phyloP scores from a whole-genome alignment of 208 protist genomes.

The Acanthamoeba polyphaga region DNA sequence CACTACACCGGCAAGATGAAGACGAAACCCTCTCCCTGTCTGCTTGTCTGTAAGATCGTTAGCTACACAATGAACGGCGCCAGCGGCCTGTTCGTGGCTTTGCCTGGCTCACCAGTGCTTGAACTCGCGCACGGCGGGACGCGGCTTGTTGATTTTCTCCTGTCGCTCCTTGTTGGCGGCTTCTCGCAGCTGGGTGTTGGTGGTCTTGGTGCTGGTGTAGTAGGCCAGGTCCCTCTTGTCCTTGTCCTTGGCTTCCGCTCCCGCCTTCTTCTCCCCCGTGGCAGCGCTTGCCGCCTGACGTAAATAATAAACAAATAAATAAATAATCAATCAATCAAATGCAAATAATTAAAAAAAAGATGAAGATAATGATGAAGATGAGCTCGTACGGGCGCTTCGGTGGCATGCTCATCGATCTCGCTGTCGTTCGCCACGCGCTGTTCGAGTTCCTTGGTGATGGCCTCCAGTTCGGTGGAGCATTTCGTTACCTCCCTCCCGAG shows the following conservation, averaged over 20 bases:
- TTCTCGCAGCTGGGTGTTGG: conserved; percentile 16
- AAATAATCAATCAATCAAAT: background rate
- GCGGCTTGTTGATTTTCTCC: conserved; percentile 28
- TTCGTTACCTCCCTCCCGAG: background rate
- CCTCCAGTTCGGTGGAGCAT: conserved; percentile 11
- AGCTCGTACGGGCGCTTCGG: background rate
- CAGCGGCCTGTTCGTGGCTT: background rate
- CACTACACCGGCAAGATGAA: too few species aligned
- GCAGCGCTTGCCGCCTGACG: background rate
- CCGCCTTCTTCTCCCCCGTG: background rate
- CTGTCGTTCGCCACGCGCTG: background rate
- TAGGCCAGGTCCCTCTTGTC: conserved; percentile 27
- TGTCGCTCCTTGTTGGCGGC: conserved; percentile 31
- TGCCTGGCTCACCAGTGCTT: background rate
- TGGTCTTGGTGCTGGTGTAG: conserved; percentile 38
- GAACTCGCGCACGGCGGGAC: conserved; percentile 21
- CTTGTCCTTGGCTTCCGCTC: background rate
- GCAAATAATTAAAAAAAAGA: background rate
- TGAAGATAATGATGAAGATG: background rate
- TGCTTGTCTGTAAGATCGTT: too few species aligned
- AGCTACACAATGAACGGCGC: background rate
- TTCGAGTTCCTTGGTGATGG: conserved; percentile 17
- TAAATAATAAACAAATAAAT: background rate
- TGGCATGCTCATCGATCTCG: background rate
- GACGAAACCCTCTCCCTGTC: too few species aligned